Evolutionary conservation across 1,284 basidiomycete species (phyloP).

Genomic region (Papiliotrema nemorosa): DNA sequence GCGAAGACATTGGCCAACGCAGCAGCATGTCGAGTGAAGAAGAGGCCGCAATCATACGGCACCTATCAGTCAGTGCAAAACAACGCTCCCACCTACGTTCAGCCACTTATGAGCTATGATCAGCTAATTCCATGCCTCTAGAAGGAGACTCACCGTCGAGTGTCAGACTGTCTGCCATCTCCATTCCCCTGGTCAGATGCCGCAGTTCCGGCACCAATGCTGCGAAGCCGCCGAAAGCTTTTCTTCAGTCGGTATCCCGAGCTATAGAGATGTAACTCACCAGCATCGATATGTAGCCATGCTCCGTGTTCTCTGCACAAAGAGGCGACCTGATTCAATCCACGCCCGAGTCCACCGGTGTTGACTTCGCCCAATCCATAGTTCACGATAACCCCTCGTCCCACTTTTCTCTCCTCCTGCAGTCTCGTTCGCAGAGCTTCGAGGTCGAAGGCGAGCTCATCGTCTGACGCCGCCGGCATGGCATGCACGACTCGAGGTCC

Average conservation of each 20-base stretch:
- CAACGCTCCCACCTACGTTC: slow-evolving; percentile 23
- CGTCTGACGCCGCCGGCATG: slow-evolving; percentile 25
- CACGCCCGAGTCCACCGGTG: slow-evolving; percentile 51
- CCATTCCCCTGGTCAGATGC: slow-evolving; percentile 45
- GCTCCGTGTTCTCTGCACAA: slow-evolving; percentile 50
- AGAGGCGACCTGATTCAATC: slow-evolving; percentile 37
- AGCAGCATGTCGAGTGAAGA: slow-evolving; percentile 47
- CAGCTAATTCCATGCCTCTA: not conserved
- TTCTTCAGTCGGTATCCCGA: not conserved
- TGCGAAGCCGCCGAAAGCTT: slow-evolving; percentile 55
- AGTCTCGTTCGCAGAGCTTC: slow-evolving; percentile 40
- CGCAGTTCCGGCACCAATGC: slow-evolving; percentile 48
- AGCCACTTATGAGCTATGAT: slow-evolving; percentile 51
- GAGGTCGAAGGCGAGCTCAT: slow-evolving; percentile 50
- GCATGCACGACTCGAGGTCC: slow-evolving; percentile 44
- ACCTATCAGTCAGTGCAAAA: slow-evolving; percentile 31
- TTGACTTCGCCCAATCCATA: slow-evolving; percentile 55
- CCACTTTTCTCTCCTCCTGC: slow-evolving; percentile 23
- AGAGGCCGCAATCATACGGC: slow-evolving; percentile 55
- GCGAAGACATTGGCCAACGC: slow-evolving; percentile 49
- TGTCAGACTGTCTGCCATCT: slow-evolving; percentile 52
- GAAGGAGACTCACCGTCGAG: slow-evolving; percentile 48
- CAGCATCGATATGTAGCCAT: slow-evolving; percentile 56
- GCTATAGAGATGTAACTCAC: slow-evolving; percentile 23
- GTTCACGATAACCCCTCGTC: slow-evolving; percentile 48